Evolutionary conservation across 768 basidiomycete genomes (phyloP), one percentile per base, ranked within the genome.

Genomic region (Pleurotus citrinopileatus): DNA sequence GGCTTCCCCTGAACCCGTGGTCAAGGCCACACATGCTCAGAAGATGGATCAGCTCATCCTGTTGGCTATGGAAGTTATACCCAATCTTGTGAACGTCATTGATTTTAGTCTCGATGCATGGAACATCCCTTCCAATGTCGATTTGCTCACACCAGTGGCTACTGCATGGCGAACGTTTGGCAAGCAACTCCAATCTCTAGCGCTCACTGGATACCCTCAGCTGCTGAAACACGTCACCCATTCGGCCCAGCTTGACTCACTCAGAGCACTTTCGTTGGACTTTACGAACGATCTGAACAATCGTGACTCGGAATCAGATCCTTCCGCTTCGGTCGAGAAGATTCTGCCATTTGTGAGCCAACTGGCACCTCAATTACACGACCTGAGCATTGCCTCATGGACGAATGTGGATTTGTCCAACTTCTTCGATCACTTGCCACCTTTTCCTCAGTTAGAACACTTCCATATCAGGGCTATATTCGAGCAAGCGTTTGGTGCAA

Each of bases 131-230:
- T 60, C 64, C 3, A 36, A 25, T 1, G 62, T 70, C 52, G 61
- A 73, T 46, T 54, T 74, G 12, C 55, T 63, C 13, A 47, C 60
- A 1, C 68, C 77, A 34, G 70, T 74, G 55, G 53, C 63, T 2
- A 57, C 66, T 13, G 74, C 73, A 3, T 79, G 76, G 75, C 53
- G 61, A 1, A 62, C 70, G 9, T 75, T 77, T 59, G 76, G 76
- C 10, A 51, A 34, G 5, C 70, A 67, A 22, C 58, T 79, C 42
- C 60, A 60, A 19, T 61, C 59, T 12, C 36, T 77, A 5, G 70
- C 71, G 3, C 58, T 79, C 6, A 68, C 70, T 3, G 74, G 73
- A 20, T 69, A 73, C 40, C 59, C 73, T 12, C 66, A 70, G 29
- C 68, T 67, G 1, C 70, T 72, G 53, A 65, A 65, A 22, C 61